Base-by-base conservation (phyloP, 179 eudicot genomes). In the Sideroxylon spinosum region DNA sequence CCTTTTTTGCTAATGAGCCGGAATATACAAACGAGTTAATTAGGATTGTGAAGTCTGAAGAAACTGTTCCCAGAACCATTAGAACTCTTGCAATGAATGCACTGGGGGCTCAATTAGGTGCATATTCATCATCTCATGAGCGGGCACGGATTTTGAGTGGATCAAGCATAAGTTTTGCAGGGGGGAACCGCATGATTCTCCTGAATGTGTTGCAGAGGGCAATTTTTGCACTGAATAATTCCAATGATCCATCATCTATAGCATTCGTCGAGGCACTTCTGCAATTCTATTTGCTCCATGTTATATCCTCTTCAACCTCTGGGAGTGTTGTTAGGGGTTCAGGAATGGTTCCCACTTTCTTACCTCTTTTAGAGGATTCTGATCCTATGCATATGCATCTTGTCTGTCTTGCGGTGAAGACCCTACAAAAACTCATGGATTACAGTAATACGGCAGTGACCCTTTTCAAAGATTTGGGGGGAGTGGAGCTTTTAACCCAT, bases 341-440 rank as follows among this genome's bases (percentile, higher is more conserved):
- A 7, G 99, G 98, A 70, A 94, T 97, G 98, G 98, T 97, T 53
- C 97, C 98, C 8, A 94, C 97, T 11, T 92, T 97, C 87, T 88
- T 97, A 77, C 99, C 99, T 7, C 95, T 97, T 83, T 69, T 97
- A 85, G 92, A 92, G 84, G 97, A 97, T 86, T 82, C 90, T 74
- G 93, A 94, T 75, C 90, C 93, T 60, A 79, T 82, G 19, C 99
- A 92, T 77, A 84, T 90, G 88, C 99, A 94, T 83, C 97, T 97
- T 78, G 99, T 97, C 26, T 89, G 91, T 82, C 88, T 88, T 76
- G 93, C 99, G 84, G 98, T 92, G 80, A 92, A 94, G 81, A 94
- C 98, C 37, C 83, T 97, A 74, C 97, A 97, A 80, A 94, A 94
- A 85, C 97, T 94, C 79, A 92, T 97, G 99, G 99, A 97, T 83